Evolutionary conservation across 2,329 filamentous ascomycete genomes (phyloP).

Genomic region (Xylariaceae sp.): DNA sequence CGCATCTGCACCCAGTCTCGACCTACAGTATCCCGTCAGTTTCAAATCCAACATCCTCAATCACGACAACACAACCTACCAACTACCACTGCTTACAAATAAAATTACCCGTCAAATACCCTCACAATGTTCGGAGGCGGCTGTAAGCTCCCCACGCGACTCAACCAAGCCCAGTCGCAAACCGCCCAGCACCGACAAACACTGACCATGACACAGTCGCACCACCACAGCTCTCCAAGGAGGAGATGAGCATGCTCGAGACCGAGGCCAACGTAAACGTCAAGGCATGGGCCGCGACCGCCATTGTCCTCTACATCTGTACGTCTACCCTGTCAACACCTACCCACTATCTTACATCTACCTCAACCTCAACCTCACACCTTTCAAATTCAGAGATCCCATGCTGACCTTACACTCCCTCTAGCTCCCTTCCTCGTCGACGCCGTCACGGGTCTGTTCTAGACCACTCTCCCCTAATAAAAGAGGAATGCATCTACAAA

Average conservation of each 20-base stretch:
- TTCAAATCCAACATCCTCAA: too few relatives aligned
- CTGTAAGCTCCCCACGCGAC: background rate
- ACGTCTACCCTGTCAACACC: slow-evolving; percentile 33
- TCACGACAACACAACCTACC: too few relatives aligned
- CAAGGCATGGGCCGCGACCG: slow-evolving; percentile 62
- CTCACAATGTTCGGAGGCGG: too few relatives aligned
- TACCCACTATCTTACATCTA: background rate
- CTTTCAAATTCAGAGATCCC: background rate
- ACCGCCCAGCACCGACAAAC: background rate
- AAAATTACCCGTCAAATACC: too few relatives aligned
- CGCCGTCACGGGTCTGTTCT: slow-evolving; percentile 40
- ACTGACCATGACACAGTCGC: slow-evolving; percentile 18
- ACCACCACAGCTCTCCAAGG: slow-evolving; percentile 62
- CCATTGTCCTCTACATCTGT: slow-evolving; percentile 74
- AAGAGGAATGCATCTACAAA: background rate
- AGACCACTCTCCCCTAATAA: slow-evolving; percentile 3
- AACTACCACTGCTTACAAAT: too few relatives aligned
- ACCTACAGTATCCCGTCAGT: too few relatives aligned
- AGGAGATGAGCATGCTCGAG: slow-evolving; percentile 69
- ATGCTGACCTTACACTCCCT: background rate
- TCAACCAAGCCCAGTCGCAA: slow-evolving; percentile 1
- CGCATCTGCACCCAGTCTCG: too few relatives aligned
- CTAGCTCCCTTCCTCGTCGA: slow-evolving; percentile 58
- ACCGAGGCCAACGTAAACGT: slow-evolving; percentile 63
- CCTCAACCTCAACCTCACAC: slow-evolving; percentile 2